phyloP scores from a whole-genome alignment of 305 asterid species.

The Fraxinus greggii region DNA sequence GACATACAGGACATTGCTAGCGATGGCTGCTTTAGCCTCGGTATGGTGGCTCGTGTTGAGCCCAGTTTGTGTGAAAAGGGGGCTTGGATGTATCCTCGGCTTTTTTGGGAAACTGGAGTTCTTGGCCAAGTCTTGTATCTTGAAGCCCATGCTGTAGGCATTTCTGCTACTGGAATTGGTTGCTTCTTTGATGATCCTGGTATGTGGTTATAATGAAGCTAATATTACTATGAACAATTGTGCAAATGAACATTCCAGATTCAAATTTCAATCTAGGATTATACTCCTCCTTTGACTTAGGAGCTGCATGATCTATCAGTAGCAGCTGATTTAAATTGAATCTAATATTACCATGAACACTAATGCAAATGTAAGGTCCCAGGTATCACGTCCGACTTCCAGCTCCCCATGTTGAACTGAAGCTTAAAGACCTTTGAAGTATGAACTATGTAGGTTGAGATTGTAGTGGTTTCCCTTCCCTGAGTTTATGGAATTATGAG shows the following conservation, averaged over 20 bases:
- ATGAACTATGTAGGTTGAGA: background rate
- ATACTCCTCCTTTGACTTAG: background rate
- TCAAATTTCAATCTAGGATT: slow-evolving; percentile 9
- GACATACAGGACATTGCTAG: slow-evolving; percentile 69
- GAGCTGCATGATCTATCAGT: background rate
- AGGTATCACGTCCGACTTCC: background rate
- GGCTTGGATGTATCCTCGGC: slow-evolving; percentile 90
- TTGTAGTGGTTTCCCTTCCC: background rate
- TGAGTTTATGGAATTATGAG: background rate
- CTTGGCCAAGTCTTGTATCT: slow-evolving; percentile 93
- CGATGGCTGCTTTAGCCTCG: slow-evolving; percentile 97
- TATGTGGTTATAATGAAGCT: slow-evolving; percentile 28
- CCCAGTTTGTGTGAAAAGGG: slow-evolving; percentile 57
- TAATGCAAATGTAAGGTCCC: background rate
- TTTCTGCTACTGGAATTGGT: slow-evolving; percentile 96
- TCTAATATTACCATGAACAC: background rate
- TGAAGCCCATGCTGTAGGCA: slow-evolving; percentile 89
- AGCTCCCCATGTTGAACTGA: background rate
- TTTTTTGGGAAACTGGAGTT: slow-evolving; percentile 97
- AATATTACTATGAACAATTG: background rate
- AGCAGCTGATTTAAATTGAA: slow-evolving; percentile 3
- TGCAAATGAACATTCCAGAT: background rate
- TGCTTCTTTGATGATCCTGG: slow-evolving; percentile 98
- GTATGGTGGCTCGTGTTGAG: slow-evolving; percentile 88
- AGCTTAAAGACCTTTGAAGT: background rate